These are phyloP conservation scores for Phyllosticta capitalensis DNA, from an alignment of 2,329 filamentous ascomycete species.

Conservation along the genomic window DNA sequence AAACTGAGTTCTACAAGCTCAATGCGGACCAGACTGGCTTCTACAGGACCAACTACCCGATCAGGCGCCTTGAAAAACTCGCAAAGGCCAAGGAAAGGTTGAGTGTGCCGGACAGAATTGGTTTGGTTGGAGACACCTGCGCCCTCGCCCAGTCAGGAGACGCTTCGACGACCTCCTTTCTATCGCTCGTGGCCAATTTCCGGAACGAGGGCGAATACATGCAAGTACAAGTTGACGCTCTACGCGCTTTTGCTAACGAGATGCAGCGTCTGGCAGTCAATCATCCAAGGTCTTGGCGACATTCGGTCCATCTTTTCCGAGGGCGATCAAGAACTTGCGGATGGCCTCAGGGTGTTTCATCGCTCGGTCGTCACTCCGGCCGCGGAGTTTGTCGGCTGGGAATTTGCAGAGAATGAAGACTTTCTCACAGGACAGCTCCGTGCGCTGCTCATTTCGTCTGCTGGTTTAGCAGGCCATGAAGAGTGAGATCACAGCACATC, in stretches of 20 bases:
- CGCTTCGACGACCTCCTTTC: slow-evolving; percentile 67
- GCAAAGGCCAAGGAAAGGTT: slow-evolving; percentile 67
- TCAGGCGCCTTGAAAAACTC: slow-evolving; percentile 70
- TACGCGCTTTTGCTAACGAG: slow-evolving; percentile 4
- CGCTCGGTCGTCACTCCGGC: slow-evolving; percentile 67
- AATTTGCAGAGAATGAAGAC: slow-evolving; percentile 66
- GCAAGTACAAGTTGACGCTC: slow-evolving; percentile 24
- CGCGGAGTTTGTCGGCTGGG: slow-evolving; percentile 75
- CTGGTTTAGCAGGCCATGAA: slow-evolving; percentile 67
- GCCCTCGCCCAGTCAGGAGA: slow-evolving; percentile 83
- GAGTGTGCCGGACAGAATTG: slow-evolving; percentile 82
- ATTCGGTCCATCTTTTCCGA: slow-evolving; percentile 80
- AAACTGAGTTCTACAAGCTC: slow-evolving; percentile 92
- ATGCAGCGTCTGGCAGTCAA: slow-evolving; percentile 68
- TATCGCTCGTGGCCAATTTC: slow-evolving; percentile 81
- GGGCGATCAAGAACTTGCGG: slow-evolving; percentile 55
- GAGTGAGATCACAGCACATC: slow-evolving; percentile 40
- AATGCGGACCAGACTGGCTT: slow-evolving; percentile 84
- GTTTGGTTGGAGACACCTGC: slow-evolving; percentile 79
- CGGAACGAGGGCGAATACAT: slow-evolving; percentile 71
- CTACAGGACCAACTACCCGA: slow-evolving; percentile 88
- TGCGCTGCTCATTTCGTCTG: slow-evolving; percentile 66
- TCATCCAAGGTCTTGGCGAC: slow-evolving; percentile 64
- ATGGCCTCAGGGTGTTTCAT: slow-evolving; percentile 67
- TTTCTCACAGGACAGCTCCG: slow-evolving; percentile 76